Evolutionary conservation across 2,329 filamentous ascomycete species (phyloP), one percentile per base, ranked within the genome.

Genomic region (Xylariomycetidae sp.): DNA sequence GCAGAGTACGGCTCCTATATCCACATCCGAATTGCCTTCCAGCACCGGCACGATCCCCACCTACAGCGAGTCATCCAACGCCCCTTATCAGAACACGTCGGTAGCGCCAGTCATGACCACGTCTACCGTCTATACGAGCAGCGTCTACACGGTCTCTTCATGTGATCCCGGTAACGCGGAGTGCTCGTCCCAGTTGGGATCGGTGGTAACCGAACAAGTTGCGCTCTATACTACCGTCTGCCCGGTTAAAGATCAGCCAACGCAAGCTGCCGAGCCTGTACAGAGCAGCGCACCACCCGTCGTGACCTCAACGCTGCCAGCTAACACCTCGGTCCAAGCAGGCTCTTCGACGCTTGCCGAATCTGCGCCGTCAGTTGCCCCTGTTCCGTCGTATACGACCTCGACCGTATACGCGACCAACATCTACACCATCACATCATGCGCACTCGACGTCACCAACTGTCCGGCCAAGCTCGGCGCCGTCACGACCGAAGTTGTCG

Each of bases 341-440:
- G 15, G 9, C n/a, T 13, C 38, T 18, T 32, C 27, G 10, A 33
- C 35, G 7, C n/a, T 31, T 14, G 25, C 34, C 3, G 31, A 16
- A 14, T 10, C 31, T n/a, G n/a, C n/a, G n/a, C n/a, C n/a, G n/a
- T n/a, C n/a, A 28, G 15, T 29, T 9, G 27, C 14, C 16, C 8
- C 20, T 23, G 28, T 31, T 4, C 39, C 43, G 11, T 34, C 42
- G 17, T 56, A 48, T 25, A 56, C 51, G 7, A 56, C 51, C 5
- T 56, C 51, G 10, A 54, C 51, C 3, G 38, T 56, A 5, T 55
- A 51, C 27, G 46, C 49, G 19, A 56, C 52, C 12, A 56, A 45
- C 8, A n/a, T 51, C 12, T 53, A 51, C 26, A 54, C 46, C 6
- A 40, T 53, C 16, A 51, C 52, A 4, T 50, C 51, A 14, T 56